phyloP scores from a whole-genome alignment of 495 filamentous ascomycete species.

The Aspergillus sclerotiicarbonarius region DNA sequence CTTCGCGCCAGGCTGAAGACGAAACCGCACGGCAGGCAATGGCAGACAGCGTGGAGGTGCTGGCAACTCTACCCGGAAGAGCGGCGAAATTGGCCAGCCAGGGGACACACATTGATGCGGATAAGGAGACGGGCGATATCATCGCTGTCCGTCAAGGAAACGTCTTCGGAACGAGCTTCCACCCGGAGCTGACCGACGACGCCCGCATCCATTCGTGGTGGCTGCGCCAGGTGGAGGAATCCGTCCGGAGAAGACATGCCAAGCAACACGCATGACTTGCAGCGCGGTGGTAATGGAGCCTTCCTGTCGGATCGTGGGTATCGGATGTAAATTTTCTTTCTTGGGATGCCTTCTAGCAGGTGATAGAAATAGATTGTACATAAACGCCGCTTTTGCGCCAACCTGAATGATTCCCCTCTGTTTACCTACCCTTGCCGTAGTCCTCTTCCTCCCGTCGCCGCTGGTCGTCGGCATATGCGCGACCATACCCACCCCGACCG shows the following conservation, averaged over 20 bases:
- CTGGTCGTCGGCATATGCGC: slow-evolving; percentile 63
- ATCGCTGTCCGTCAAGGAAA: slow-evolving; percentile 90
- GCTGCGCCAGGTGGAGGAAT: slow-evolving; percentile 66
- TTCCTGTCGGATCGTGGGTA: slow-evolving; percentile 12
- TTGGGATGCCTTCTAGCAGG: slow-evolving; percentile 18
- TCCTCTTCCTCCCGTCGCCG: slow-evolving; percentile 58
- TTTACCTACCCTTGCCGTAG: slow-evolving; percentile 50
- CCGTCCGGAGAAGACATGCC: slow-evolving; percentile 30
- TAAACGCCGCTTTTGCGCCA: slow-evolving; percentile 39
- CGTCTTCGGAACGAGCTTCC: slow-evolving; percentile 95
- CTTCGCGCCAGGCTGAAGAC: slow-evolving; percentile 51
- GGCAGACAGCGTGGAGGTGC: slow-evolving; percentile 47
- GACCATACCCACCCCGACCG: slow-evolving; percentile 80
- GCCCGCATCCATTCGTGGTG: slow-evolving; percentile 92
- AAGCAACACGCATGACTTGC: slow-evolving; percentile 12
- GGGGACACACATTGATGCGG: slow-evolving; percentile 34
- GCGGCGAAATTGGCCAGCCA: slow-evolving; percentile 40
- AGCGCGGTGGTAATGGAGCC: slow-evolving; percentile 6
- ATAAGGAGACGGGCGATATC: slow-evolving; percentile 68
- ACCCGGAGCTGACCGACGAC: slow-evolving; percentile 91
- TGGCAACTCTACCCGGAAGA: slow-evolving; percentile 50
- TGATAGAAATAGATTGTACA: slow-evolving; percentile 23
- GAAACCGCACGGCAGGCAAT: slow-evolving; percentile 38
- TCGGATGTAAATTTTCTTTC: slow-evolving; percentile 20
- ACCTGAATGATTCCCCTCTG: slow-evolving; percentile 15